Percentiles rank a stretch among this genome's conserved stretches.
These are phyloP conservation scores for Trichoderma polysporum DNA, from an alignment of 2,329 filamentous ascomycete genomes.

Conservation along the genomic window DNA sequence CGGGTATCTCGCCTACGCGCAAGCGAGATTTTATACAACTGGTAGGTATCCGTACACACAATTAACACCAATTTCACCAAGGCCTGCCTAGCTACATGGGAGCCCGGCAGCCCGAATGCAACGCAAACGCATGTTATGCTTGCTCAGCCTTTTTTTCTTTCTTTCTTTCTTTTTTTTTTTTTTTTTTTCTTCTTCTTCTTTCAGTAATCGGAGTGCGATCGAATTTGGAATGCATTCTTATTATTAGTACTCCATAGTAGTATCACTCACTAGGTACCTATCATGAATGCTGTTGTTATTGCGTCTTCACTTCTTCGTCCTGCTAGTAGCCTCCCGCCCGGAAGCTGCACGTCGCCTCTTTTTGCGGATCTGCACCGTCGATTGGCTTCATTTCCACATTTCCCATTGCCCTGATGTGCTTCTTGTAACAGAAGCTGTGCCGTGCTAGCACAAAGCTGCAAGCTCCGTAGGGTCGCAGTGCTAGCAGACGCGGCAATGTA, in stretches of 20 bases:
- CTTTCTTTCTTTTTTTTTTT: neutral
- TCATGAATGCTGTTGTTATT: neutral
- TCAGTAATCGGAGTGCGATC: too few species aligned
- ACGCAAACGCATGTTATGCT: too few species aligned
- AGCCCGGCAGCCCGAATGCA: too few species aligned
- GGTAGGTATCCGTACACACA: too few species aligned
- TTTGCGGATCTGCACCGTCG: neutral
- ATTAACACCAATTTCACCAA: too few species aligned
- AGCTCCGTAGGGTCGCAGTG: neutral
- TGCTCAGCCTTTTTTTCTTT: neutral
- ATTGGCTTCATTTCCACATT: neutral
- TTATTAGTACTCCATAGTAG: too few species aligned
- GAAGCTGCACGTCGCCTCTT: constrained; percentile 17
- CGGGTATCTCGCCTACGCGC: too few species aligned
- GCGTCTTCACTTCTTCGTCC: neutral
- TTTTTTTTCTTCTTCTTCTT: too few species aligned
- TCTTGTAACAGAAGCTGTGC: neutral
- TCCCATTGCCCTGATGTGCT: neutral
- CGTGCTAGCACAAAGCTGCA: neutral
- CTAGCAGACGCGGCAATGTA: neutral
- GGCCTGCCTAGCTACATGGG: too few species aligned
- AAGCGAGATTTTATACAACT: too few species aligned
- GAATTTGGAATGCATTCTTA: neutral
- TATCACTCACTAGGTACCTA: too few species aligned
- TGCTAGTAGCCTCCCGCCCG: neutral